Evolutionary conservation across 495 filamentous ascomycete species (phyloP), one percentile per base, ranked within the genome.

Genomic region (Neurospora sp.): DNA sequence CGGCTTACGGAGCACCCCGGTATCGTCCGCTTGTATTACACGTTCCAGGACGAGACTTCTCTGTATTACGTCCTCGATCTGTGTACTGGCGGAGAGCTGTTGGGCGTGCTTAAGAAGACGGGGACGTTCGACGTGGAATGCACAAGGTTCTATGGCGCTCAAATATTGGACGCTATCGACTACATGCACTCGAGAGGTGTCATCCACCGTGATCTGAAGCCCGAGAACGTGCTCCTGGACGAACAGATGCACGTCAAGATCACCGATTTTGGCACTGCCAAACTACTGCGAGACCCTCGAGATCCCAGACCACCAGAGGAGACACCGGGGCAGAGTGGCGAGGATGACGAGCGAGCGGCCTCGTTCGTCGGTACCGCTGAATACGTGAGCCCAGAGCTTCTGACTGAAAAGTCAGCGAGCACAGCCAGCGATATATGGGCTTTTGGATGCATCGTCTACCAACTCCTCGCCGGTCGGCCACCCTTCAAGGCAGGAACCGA

Each of bases 361-460:
- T 98, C 96, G 5, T 99, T 99, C 82, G 96, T 99, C 31, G 96
- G 96, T 69, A 99, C 96, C 6, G 96, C 96, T 2, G 96, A 99
- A 80, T 99, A 99, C 79, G 96, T 99, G 75, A 97, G 94, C 77
- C 96, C 96, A 0, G 96, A 99, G 77, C 86, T 99, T 39, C 85
- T 99, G 74, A 97, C 91, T 2, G 93, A 97, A 75, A 98, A 98
- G 84, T 94, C 93, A 75, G 96, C 95, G 11, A 97, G 96, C 84
- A 99, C 98, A 83, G 94, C 96, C 27, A 97, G 94, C 78, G 96
- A 99, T 80, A 82, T 99, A 40, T 99, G 96, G 96, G 96, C 96
- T 4, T 98, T 98, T 85, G 96, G 96, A n/a, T 99, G 96, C 82
- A 99, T 99, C 74, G 91, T 99, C 73, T 99, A 97, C 81, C 96